Evolutionary conservation across 345 rosid species (phyloP).

Genomic region (Melastoma malabathricum): DNA sequence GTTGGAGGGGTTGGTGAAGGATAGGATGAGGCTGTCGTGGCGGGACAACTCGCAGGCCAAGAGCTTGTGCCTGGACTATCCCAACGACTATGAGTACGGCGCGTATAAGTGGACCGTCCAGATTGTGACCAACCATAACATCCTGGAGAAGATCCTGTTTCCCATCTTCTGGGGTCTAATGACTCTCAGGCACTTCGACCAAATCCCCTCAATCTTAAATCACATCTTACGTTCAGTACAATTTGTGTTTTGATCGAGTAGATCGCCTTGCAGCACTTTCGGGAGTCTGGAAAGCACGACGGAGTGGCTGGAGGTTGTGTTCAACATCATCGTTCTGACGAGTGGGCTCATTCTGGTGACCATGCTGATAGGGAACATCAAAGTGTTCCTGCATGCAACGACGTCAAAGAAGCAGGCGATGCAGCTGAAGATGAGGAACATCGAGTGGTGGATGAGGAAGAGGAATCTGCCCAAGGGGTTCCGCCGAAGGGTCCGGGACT

Average conservation of each 20-base stretch:
- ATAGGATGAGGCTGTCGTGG: constrained; percentile 44
- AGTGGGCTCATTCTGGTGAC: constrained; percentile 89
- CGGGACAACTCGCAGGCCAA: constrained; percentile 43
- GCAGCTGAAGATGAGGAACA: constrained; percentile 94
- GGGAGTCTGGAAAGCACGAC: constrained; percentile 93
- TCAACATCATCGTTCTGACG: constrained; percentile 86
- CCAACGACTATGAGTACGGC: constrained; percentile 60
- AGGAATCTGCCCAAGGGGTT: constrained; percentile 68
- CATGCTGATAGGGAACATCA: constrained; percentile 93
- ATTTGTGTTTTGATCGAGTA: neutral
- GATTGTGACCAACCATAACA: constrained; percentile 57
- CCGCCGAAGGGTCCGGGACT: constrained; percentile 80
- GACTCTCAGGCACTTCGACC: constrained; percentile 62
- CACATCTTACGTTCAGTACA: neutral
- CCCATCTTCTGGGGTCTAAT: constrained; percentile 97
- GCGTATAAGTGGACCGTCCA: constrained; percentile 92
- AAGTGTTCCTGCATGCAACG: constrained; percentile 86
- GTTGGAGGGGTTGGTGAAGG: constrained; percentile 23
- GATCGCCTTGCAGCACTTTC: constrained; percentile 42
- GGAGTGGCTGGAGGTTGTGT: constrained; percentile 91
- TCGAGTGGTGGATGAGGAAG: constrained; percentile 99
- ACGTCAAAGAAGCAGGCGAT: constrained; percentile 95
- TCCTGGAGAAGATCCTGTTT: constrained; percentile 79
- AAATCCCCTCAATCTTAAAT: too few species aligned
- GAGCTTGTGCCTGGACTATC: constrained; percentile 36